Conservation (phyloP, 805 yeast genomes). For the Saturnispora besseyi region DNA sequence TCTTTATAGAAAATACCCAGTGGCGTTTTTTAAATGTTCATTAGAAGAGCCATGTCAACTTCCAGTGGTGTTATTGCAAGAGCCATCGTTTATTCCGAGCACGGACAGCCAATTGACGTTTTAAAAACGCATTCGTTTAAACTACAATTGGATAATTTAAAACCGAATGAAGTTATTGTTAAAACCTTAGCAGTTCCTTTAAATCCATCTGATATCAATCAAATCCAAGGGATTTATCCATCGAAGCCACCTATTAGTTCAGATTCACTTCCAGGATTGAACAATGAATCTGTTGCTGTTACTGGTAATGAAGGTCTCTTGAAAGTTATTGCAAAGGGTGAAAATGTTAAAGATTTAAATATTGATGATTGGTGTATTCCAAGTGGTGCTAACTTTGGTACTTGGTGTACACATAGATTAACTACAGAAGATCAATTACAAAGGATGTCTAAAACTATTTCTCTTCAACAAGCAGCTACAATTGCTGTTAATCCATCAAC, state of each 20-base stretch:
- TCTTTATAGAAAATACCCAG: background rate
- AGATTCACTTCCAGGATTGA: constrained; percentile 41
- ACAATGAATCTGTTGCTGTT: constrained; percentile 53
- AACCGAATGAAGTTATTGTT: constrained; percentile 46
- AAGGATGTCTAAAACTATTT: constrained; percentile 47
- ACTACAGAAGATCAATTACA: constrained; percentile 45
- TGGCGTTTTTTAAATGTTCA: background rate
- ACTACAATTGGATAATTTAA: constrained; percentile 26
- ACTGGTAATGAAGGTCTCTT: constrained; percentile 94
- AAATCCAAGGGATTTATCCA: constrained; percentile 80
- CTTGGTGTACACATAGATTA: constrained; percentile 82
- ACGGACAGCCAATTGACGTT: constrained; percentile 59
- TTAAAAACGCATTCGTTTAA: constrained; percentile 44
- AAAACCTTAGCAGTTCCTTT: constrained; percentile 73
- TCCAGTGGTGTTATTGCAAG: constrained; percentile 29
- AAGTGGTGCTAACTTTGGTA: constrained; percentile 67
- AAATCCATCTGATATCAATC: constrained; percentile 86
- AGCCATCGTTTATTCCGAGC: constrained; percentile 57
- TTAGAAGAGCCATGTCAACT: constrained; percentile 14
- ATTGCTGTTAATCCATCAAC: constrained; percentile 88
- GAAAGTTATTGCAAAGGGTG: constrained; percentile 69
- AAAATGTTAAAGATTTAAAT: constrained; percentile 35
- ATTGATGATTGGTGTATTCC: constrained; percentile 90
- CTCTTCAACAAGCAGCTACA: constrained; percentile 69
- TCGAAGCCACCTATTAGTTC: constrained; percentile 53